Evolutionary conservation across 768 basidiomycete genomes (phyloP).

Genomic region (Pluteus cervinus): DNA sequence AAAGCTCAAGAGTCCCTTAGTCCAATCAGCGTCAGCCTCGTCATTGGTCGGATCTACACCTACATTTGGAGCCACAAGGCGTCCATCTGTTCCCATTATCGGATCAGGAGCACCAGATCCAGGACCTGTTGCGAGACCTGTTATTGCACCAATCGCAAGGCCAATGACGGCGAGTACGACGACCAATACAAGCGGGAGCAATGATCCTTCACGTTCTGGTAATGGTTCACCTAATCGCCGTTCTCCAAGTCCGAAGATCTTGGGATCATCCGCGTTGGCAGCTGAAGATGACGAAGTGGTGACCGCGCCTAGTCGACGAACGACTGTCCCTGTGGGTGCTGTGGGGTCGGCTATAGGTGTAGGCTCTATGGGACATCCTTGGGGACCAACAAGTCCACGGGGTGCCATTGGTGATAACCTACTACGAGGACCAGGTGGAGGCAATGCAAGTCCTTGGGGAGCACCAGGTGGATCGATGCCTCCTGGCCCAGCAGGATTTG

Average conservation of each 20-base stretch:
- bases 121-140: slow-evolving; percentile 56
- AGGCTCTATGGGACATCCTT: slow-evolving; percentile 9
- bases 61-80: slow-evolving; percentile 43
- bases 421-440: slow-evolving; percentile 6
- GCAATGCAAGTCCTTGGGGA: slow-evolving; percentile 7
- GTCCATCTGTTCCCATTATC: slow-evolving; percentile 32
- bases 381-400: slow-evolving; percentile 6
- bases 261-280: slow-evolving; percentile 74
- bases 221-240: slow-evolving; percentile 51
- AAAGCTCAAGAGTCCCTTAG: slow-evolving; percentile 34
- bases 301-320: slow-evolving; percentile 35
- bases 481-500: slow-evolving; percentile 15
- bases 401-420: slow-evolving; percentile 8
- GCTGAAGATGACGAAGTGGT: slow-evolving; percentile 81
- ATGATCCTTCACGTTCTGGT: slow-evolving; percentile 52
- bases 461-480: slow-evolving; percentile 16
- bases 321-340: slow-evolving; percentile 24
- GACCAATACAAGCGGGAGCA: slow-evolving; percentile 23
- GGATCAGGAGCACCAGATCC: slow-evolving; percentile 31
- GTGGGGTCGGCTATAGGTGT: slow-evolving; percentile 13
- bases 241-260: slow-evolving; percentile 52
- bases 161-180: slow-evolving; percentile 30
- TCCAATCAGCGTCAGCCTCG: slow-evolving; percentile 20
- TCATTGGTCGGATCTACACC: slow-evolving; percentile 30
- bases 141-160: slow-evolving; percentile 61